Evolutionary conservation across 2,329 filamentous ascomycete genomes (phyloP).

Genomic region (Xenosphaeropsis pyriputrescens): DNA sequence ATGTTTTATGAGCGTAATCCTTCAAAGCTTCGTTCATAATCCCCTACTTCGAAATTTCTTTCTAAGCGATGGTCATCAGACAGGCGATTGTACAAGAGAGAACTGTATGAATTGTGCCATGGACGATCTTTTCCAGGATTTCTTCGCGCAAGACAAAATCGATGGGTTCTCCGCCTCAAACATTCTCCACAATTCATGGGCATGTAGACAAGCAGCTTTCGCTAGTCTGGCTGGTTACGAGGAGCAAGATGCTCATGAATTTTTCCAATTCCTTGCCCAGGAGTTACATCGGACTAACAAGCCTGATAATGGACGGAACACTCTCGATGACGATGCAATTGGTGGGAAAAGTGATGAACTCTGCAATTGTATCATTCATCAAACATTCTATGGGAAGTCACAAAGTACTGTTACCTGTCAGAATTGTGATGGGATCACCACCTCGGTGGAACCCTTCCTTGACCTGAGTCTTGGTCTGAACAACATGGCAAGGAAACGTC

Average conservation of each 20-base stretch:
- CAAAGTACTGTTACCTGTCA: slow-evolving; percentile 85
- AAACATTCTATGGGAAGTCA: slow-evolving; percentile 86
- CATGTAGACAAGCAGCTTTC: slow-evolving; percentile 59
- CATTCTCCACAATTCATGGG: slow-evolving; percentile 82
- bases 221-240: slow-evolving; percentile 76
- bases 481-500: slow-evolving; percentile 51
- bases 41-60: slow-evolving; percentile 86
- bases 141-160: slow-evolving; percentile 59
- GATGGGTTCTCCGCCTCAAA: slow-evolving; percentile 85
- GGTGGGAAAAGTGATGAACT: slow-evolving; percentile 10
- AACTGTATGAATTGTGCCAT: slow-evolving; percentile 57
- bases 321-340: not conserved
- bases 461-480: slow-evolving; percentile 85
- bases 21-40: slow-evolving; percentile 89
- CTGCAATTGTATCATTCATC: slow-evolving; percentile 86
- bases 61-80: slow-evolving; percentile 77
- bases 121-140: slow-evolving; percentile 62
- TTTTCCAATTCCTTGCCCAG: slow-evolving; percentile 90
- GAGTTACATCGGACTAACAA: slow-evolving; percentile 72
- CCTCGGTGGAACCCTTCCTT: slow-evolving; percentile 76
- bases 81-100: slow-evolving; percentile 49
- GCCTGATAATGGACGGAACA: slow-evolving; percentile 39
- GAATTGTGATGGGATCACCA: slow-evolving; percentile 69
- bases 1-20: slow-evolving; percentile 93
- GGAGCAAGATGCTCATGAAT: slow-evolving; percentile 94